Percentiles rank a stretch among this genome's conserved stretches.
Conservation (phyloP, 257 asterid genomes). For the Primulina tabacum region DNA sequence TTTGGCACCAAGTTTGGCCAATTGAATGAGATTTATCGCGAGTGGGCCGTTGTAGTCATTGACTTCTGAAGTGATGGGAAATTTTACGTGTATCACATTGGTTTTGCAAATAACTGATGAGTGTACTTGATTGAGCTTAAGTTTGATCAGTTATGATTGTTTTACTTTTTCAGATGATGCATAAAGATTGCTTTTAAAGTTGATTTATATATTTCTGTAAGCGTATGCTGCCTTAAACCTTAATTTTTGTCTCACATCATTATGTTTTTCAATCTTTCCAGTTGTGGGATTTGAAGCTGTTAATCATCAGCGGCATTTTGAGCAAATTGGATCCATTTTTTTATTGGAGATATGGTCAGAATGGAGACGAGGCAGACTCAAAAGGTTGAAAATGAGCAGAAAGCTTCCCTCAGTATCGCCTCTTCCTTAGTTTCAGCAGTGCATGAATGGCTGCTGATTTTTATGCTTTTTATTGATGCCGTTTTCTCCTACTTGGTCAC, state of each 20-base stretch:
- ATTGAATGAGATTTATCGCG: too few species aligned
- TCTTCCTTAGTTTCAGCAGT: slow-evolving; percentile 63
- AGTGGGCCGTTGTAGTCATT: too few species aligned
- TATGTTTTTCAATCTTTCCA: slow-evolving; percentile 17
- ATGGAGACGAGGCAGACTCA: slow-evolving; percentile 44
- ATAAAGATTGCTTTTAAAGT: not conserved
- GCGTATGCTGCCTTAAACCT: not conserved
- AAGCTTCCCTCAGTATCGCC: slow-evolving; percentile 31
- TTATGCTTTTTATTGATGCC: slow-evolving; percentile 63
- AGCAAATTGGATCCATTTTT: slow-evolving; percentile 9
- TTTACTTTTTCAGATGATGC: not conserved
- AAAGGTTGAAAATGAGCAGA: slow-evolving; percentile 25
- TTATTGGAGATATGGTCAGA: slow-evolving; percentile 16
- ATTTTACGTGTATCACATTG: too few species aligned
- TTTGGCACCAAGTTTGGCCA: too few species aligned
- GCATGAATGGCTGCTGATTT: slow-evolving; percentile 75
- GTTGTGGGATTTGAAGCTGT: slow-evolving; percentile 22
- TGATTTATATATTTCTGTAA: not conserved
- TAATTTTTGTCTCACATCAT: not conserved
- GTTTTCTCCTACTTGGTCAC: slow-evolving; percentile 63
- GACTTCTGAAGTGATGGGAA: too few species aligned
- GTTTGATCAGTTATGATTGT: not conserved
- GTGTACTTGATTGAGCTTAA: not conserved
- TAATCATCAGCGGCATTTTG: slow-evolving; percentile 10
- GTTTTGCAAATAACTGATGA: not conserved